phyloP scores from a whole-genome alignment of 352 stramenopile species.

The Blastocystis sp. region DNA sequence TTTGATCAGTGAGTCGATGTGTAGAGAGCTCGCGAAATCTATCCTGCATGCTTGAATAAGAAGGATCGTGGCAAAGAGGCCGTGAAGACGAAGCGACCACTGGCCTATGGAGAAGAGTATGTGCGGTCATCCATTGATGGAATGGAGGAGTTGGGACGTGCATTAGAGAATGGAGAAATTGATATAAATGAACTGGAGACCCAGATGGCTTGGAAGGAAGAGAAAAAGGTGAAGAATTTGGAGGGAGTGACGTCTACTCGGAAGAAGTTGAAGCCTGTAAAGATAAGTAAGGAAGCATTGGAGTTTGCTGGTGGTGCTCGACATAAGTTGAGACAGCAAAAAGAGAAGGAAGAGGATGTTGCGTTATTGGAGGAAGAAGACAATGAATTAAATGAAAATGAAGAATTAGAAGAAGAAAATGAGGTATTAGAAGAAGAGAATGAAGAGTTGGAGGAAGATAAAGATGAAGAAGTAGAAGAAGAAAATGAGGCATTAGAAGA shows the following conservation, averaged over 20 bases:
- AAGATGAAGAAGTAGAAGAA: constrained; percentile 63
- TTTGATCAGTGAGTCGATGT: not conserved
- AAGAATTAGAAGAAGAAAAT: constrained; percentile 62
- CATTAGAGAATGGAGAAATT: constrained; percentile 70
- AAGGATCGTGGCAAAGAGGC: constrained; percentile 90
- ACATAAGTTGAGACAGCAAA: not conserved
- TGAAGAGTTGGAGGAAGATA: constrained; percentile 7
- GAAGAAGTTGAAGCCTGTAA: not conserved
- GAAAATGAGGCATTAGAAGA: constrained; percentile 51
- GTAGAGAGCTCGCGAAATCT: constrained; percentile 75
- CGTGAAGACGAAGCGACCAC: constrained; percentile 67
- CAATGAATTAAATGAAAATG: constrained; percentile 69
- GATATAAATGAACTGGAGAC: constrained; percentile 68
- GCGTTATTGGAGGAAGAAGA: constrained; percentile 66
- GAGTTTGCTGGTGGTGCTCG: not conserved
- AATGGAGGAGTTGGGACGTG: constrained; percentile 85
- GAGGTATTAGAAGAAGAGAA: not conserved
- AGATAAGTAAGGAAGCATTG: not conserved
- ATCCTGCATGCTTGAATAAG: constrained; percentile 87
- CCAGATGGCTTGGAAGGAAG: not conserved
- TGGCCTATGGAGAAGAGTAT: constrained; percentile 79
- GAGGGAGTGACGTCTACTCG: constrained; percentile 35
- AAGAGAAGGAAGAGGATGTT: not conserved
- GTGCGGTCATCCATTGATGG: constrained; percentile 86
- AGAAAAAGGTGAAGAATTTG: constrained; percentile 64